These are phyloP conservation scores for Fusarium sp. DNA, from an alignment of 2,329 filamentous ascomycete species.

Conservation along the genomic window DNA sequence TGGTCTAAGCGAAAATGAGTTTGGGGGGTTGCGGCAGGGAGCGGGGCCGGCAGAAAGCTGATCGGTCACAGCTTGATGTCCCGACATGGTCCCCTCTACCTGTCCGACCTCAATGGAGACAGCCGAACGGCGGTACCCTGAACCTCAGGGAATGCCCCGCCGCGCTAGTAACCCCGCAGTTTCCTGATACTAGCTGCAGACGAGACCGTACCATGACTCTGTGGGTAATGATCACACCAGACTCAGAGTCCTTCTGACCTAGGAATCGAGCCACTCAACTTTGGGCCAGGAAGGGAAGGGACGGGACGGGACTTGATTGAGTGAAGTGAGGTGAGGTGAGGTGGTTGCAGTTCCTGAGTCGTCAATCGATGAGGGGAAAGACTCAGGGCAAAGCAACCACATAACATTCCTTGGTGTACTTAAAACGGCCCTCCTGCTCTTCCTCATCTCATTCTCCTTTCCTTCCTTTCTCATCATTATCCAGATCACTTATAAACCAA, in stretches of 20 bases:
- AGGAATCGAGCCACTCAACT: constrained; percentile 33
- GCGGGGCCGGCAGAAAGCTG: constrained; percentile 27
- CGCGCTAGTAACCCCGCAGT: constrained; percentile 33
- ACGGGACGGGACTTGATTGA: constrained; percentile 10
- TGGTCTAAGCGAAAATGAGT: constrained; percentile 18
- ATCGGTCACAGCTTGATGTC: constrained; percentile 19
- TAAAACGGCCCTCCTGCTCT: constrained; percentile 39
- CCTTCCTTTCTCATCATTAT: constrained; percentile 39
- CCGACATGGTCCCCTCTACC: constrained; percentile 22
- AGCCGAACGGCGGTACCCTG: constrained; percentile 1
- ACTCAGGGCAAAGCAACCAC: constrained; percentile 23
- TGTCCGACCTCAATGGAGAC: not conserved
- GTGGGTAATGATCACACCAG: constrained; percentile 33
- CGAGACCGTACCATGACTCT: constrained; percentile 25
- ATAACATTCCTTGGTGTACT: constrained; percentile 34
- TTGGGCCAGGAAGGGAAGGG: constrained; percentile 11
- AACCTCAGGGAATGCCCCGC: constrained; percentile 19
- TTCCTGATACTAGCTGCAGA: constrained; percentile 29
- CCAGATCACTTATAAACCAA: constrained; percentile 32
- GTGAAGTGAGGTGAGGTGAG: constrained; percentile 14
- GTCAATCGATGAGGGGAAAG: constrained; percentile 36
- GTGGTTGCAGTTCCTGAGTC: constrained; percentile 33
- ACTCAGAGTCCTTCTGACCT: constrained; percentile 31
- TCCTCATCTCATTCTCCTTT: constrained; percentile 35
- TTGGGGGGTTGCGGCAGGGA: constrained; percentile 14